Percentiles rank a stretch among this genome's conserved stretches.
These are phyloP conservation scores for Schizonepeta tenuifolia DNA, from an alignment of 257 asterid genomes.

Conservation along the genomic window DNA sequence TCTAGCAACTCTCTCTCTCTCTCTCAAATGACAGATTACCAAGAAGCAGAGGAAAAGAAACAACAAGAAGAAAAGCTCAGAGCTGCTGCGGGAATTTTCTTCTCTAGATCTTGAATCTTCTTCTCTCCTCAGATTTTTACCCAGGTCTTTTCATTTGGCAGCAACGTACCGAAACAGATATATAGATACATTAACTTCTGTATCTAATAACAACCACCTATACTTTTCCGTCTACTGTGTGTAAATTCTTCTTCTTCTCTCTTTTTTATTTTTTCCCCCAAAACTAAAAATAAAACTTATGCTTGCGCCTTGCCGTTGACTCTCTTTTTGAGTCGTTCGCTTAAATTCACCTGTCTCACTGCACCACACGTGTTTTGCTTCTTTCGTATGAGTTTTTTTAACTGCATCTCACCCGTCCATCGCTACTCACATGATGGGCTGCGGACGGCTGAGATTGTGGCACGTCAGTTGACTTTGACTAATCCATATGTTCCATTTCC, in stretches of 20 bases:
- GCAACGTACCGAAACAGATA: constrained; percentile 27
- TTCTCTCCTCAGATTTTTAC: constrained; percentile 24
- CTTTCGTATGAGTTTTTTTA: not conserved
- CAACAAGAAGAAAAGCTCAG: not conserved
- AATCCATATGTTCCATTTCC: not conserved
- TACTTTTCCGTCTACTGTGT: constrained; percentile 25
- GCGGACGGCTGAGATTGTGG: constrained; percentile 21
- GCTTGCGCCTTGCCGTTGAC: too few species aligned
- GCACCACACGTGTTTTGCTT: constrained; percentile 39
- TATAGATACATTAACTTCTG: constrained; percentile 29
- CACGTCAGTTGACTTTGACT: constrained; percentile 48
- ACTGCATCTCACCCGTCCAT: constrained; percentile 37
- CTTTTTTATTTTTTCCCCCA: not conserved
- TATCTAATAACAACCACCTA: constrained; percentile 36
- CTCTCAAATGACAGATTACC: constrained; percentile 24
- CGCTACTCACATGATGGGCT: not conserved
- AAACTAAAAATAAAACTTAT: too few species aligned
- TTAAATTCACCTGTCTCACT: constrained; percentile 12
- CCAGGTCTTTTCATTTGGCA: constrained; percentile 30
- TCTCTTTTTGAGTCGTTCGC: constrained; percentile 29
- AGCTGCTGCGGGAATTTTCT: constrained; percentile 30
- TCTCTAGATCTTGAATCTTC: constrained; percentile 56
- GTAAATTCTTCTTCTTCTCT: not conserved
- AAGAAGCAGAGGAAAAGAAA: constrained; percentile 3
- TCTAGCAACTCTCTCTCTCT: constrained; percentile 7